Conservation (phyloP, 495 filamentous ascomycete genomes). For the Penicillium canariense region DNA sequence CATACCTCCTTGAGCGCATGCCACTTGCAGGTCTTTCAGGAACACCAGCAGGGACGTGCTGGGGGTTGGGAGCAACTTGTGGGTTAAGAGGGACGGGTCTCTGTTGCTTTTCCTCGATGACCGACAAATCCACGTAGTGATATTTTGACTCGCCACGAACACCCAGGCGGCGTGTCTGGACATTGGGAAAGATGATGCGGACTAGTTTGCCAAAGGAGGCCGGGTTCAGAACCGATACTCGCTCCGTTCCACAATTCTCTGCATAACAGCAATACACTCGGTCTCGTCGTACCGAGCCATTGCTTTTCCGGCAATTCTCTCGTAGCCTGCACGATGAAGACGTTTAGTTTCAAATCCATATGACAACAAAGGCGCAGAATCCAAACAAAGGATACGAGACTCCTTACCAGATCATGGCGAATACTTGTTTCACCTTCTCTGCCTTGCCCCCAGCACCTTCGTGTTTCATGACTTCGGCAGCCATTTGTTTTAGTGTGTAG, state of each 20-base stretch:
- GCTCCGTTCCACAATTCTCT: slow-evolving; percentile 81
- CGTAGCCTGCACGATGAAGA: slow-evolving; percentile 62
- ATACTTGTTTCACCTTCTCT: slow-evolving; percentile 93
- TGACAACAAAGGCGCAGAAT: too few species aligned
- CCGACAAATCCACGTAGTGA: slow-evolving; percentile 86
- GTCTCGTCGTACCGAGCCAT: slow-evolving; percentile 82
- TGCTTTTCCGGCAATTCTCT: slow-evolving; percentile 74
- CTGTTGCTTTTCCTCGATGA: slow-evolving; percentile 54
- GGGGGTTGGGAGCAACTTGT: slow-evolving; percentile 24
- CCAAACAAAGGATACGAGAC: background rate
- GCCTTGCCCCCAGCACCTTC: slow-evolving; percentile 71
- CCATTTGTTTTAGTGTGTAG: slow-evolving; percentile 76
- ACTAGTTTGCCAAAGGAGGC: slow-evolving; percentile 98
- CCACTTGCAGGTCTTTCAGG: slow-evolving; percentile 27
- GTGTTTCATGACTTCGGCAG: slow-evolving; percentile 70
- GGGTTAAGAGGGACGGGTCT: slow-evolving; percentile 30
- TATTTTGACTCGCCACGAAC: slow-evolving; percentile 98
- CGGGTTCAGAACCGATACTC: slow-evolving; percentile 89
- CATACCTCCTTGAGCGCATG: slow-evolving; percentile 39
- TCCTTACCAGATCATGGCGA: slow-evolving; percentile 92
- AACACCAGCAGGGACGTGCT: slow-evolving; percentile 10
- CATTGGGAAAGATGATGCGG: slow-evolving; percentile 88
- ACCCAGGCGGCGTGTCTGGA: slow-evolving; percentile 87
- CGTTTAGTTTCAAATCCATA: background rate
- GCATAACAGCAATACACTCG: slow-evolving; percentile 94